Evolutionary conservation across 1,284 basidiomycete genomes (phyloP).

Genomic region (Puccinia coronata): DNA sequence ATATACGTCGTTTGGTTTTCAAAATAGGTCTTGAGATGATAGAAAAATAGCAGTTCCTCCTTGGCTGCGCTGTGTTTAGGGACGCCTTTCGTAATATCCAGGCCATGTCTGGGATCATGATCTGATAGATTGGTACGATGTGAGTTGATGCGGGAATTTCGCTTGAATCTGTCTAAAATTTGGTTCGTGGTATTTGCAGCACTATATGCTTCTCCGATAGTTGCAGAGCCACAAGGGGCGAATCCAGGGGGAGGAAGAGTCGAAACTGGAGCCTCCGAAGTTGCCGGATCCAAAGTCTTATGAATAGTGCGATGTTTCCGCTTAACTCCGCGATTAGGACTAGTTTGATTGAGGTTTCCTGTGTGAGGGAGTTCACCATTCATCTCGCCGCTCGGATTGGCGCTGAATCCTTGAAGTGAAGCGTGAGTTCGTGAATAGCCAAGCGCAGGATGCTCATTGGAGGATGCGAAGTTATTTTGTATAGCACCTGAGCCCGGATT

Average conservation of each 20-base stretch:
- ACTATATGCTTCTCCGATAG: slow-evolving; percentile 48
- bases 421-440: not conserved
- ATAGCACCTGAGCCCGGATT: not conserved
- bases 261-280: slow-evolving; percentile 9
- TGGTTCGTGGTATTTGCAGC: slow-evolving; percentile 37
- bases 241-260: slow-evolving; percentile 46
- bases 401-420: not conserved
- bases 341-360: slow-evolving; percentile 2
- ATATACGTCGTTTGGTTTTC: slow-evolving; percentile 85
- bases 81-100: not conserved
- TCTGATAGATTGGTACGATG: not conserved
- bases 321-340: slow-evolving; percentile 22
- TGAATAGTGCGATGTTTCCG: slow-evolving; percentile 31
- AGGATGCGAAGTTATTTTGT: not conserved
- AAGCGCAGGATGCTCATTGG: slow-evolving; percentile 22
- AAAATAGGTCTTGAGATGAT: slow-evolving; percentile 81
- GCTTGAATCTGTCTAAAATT: not conserved
- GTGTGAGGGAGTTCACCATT: slow-evolving; percentile 7
- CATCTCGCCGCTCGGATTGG: not conserved
- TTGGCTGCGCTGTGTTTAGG: slow-evolving; percentile 33
- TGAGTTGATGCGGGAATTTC: slow-evolving; percentile 22
- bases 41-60: slow-evolving; percentile 83
- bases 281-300: not conserved
- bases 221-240: slow-evolving; percentile 37
- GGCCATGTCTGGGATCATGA: not conserved